Percentiles rank a stretch among this genome's conserved stretches.
Evolutionary conservation across 2,329 filamentous ascomycete genomes (phyloP).

Genomic region (Sporothrix humicola): DNA sequence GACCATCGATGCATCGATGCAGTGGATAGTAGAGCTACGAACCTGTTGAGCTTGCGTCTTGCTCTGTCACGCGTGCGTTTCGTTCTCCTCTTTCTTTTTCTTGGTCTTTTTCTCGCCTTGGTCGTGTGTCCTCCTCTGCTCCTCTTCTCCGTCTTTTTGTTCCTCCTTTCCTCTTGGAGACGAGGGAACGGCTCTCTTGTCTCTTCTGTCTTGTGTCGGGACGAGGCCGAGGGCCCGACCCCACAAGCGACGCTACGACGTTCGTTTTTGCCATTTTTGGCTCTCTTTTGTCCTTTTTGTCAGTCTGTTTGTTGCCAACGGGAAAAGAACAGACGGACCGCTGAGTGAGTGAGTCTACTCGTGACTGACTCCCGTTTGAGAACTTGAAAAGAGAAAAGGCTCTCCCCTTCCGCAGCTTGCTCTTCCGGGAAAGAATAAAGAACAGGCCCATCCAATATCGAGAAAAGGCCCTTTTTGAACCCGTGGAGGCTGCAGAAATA

Average conservation of each 20-base stretch:
- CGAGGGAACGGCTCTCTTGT: not conserved
- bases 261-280: conserved; percentile 10
- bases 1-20: not conserved
- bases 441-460: conserved; percentile 1
- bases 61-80: conserved; percentile 1
- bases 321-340: conserved; percentile 5
- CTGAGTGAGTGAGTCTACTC: not conserved
- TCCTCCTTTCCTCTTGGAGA: not conserved
- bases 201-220: not conserved
- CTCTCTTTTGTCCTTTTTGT: not conserved
- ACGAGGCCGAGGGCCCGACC: conserved; percentile 26
- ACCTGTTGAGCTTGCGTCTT: not conserved
- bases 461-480: conserved; percentile 25
- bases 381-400: not conserved
- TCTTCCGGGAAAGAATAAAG: not conserved
- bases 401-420: not conserved
- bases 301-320: not conserved
- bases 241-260: conserved; percentile 29
- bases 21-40: not conserved
- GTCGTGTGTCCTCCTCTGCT: not conserved
- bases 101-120: not conserved
- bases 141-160: no score
- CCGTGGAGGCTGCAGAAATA: conserved; percentile 23
- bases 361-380: conserved; percentile 12
- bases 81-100: not conserved